Conservation (phyloP, 2,329 filamentous ascomycete genomes). For the Rutstroemia sydowiana region DNA sequence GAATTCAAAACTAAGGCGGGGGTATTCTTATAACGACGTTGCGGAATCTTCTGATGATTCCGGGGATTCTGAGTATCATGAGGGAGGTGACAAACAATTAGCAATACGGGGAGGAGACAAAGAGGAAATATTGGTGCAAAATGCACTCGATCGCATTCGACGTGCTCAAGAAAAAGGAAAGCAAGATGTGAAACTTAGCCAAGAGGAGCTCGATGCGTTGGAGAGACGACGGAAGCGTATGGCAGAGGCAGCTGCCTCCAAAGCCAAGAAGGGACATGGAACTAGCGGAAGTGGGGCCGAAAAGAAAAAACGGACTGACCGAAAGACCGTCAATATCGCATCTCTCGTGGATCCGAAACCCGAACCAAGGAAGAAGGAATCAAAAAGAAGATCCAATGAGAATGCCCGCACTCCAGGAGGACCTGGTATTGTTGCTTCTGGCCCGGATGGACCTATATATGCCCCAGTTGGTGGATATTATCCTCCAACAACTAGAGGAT, state of each 20-base stretch:
- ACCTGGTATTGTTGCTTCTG: constrained; percentile 40
- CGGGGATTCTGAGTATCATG: constrained; percentile 44
- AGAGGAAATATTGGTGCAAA: constrained; percentile 70
- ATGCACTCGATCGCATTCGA: constrained; percentile 72
- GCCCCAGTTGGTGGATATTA: constrained; percentile 39
- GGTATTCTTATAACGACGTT: constrained; percentile 35
- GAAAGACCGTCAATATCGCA: constrained; percentile 21
- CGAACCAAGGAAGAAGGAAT: constrained; percentile 23
- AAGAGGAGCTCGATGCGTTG: constrained; percentile 73
- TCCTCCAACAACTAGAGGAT: constrained; percentile 25
- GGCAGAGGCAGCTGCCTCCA: constrained; percentile 23
- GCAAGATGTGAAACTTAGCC: constrained; percentile 70
- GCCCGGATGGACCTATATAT: constrained; percentile 41
- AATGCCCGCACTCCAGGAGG: constrained; percentile 20
- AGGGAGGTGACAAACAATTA: constrained; percentile 43
- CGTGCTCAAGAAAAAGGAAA: constrained; percentile 70
- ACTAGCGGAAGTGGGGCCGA: constrained; percentile 24
- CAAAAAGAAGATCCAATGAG: constrained; percentile 27
- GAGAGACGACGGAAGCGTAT: constrained; percentile 59
- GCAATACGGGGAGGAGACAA: constrained; percentile 54
- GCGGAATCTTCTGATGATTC: constrained; percentile 31
- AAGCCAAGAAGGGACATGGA: constrained; percentile 21
- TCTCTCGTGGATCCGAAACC: constrained; percentile 17
- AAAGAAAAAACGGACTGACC: constrained; percentile 22
- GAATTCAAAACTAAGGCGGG: constrained; percentile 19